Percentiles rank a stretch among this genome's conserved stretches.
phyloP scores from a whole-genome alignment of 2,329 filamentous ascomycete genomes.

The Hymenotorrendiella dingleyae region DNA sequence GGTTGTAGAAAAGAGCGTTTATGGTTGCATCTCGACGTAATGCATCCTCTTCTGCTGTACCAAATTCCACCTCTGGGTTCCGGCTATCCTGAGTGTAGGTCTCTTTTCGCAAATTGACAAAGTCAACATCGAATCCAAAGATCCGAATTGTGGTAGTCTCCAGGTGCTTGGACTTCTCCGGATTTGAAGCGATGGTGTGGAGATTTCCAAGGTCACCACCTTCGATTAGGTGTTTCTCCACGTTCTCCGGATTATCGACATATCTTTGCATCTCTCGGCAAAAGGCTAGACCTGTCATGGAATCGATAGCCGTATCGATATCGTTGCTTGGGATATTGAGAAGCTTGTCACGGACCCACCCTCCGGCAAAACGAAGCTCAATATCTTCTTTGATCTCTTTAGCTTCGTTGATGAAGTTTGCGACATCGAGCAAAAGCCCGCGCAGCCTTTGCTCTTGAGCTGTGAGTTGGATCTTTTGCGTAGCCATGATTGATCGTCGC shows the following conservation, averaged over 20 bases:
- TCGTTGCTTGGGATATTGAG: constrained; percentile 68
- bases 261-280: constrained; percentile 64
- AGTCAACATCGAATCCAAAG: constrained; percentile 82
- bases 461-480: constrained; percentile 50
- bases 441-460: constrained; percentile 67
- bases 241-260: constrained; percentile 54
- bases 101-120: constrained; percentile 91
- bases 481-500: constrained; percentile 19
- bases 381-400: constrained; percentile 47
- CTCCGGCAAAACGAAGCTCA: constrained; percentile 72
- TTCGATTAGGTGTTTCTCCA: constrained; percentile 55
- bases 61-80: constrained; percentile 90
- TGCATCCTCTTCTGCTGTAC: constrained; percentile 85
- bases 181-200: constrained; percentile 86
- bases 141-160: constrained; percentile 85
- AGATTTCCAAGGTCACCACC: constrained; percentile 61
- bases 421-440: constrained; percentile 76
- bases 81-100: constrained; percentile 84
- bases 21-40: constrained; percentile 85
- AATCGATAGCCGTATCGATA: constrained; percentile 80
- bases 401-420: constrained; percentile 55
- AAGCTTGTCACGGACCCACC: constrained; percentile 83
- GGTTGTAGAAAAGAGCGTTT: constrained; percentile 93
- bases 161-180: constrained; percentile 93
- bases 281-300: constrained; percentile 76